Evolutionary conservation across 352 stramenopile species (phyloP).

Genomic region (Globisporangium splendens): DNA sequence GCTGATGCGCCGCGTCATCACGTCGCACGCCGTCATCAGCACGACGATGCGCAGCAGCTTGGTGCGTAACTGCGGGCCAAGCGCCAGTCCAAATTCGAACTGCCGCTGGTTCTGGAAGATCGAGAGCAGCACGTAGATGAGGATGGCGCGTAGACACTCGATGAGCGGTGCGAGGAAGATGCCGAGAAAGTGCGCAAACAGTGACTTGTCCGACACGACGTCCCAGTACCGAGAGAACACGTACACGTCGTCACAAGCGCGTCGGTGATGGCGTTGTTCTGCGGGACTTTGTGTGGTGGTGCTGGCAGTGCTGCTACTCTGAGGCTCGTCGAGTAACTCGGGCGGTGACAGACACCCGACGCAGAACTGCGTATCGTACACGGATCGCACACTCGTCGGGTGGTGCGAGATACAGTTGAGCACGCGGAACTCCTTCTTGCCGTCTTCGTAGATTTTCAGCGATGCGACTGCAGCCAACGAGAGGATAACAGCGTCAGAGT

Average conservation of each 20-base stretch:
- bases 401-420: slow-evolving; percentile 67
- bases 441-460: slow-evolving; percentile 54
- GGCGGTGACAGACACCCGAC: slow-evolving; percentile 60
- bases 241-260: slow-evolving; percentile 42
- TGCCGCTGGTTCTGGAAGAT: slow-evolving; percentile 38
- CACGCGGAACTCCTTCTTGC: slow-evolving; percentile 75
- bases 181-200: slow-evolving; percentile 62
- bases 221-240: slow-evolving; percentile 84
- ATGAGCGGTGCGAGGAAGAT: slow-evolving; percentile 60
- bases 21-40: slow-evolving; percentile 55
- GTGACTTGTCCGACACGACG: slow-evolving; percentile 73
- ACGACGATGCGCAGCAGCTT: slow-evolving; percentile 44
- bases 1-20: slow-evolving; percentile 49
- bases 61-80: slow-evolving; percentile 21
- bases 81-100: not conserved
- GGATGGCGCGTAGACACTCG: slow-evolving; percentile 54
- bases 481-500: not conserved
- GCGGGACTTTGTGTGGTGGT: not conserved
- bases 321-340: slow-evolving; percentile 22
- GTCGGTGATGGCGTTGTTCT: too few species aligned
- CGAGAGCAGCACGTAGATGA: slow-evolving; percentile 58
- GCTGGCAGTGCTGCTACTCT: slow-evolving; percentile 16
- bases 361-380: slow-evolving; percentile 44
- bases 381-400: slow-evolving; percentile 15
- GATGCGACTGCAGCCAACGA: slow-evolving; percentile 45